Base-by-base conservation (phyloP, 345 rosid species). In the Murraya paniculata region DNA sequence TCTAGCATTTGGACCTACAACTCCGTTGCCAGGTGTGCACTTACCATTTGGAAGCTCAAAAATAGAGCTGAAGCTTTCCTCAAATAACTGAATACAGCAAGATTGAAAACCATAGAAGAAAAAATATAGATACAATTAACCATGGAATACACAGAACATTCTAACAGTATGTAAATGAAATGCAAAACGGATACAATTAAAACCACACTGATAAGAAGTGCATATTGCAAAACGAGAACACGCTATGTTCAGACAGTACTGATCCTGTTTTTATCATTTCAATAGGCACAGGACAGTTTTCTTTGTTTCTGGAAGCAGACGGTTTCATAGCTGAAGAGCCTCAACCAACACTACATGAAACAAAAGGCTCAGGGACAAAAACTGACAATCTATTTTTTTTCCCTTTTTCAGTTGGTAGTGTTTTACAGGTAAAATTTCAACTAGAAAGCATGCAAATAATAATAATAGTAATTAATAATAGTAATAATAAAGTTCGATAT, bases 21-120 rank as follows among this genome's bases (percentile, higher is more conserved):
- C 84, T 50, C 76, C 81, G n/a, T 79, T 77, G 36, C 81, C 91
- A 31, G 85, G 68, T 61, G 55, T 59, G 67, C 67, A 79, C 27
- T 68, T 76, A 38, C 77, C 81, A 36, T 82, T 65, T 18, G 79
- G 77, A 75, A 75, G 61, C 85, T 88, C 88, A 50, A 70, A 71
- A 75, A 72, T 28, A 27, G 90, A 48, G 72, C 78, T 88, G 79
- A 84, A 18, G 36, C 78, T 75, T 68, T 87, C 96, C 92, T 86
- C 78, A 39, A 86, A 79, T 31, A 45, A 64, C 71, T 24, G 21
- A 76, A 67, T 61, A 50, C 39, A 27, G 31, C 41, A 27, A 21
- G 55, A 39, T 70, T 66, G 64, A 48, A 74, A 65, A 72, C 11
- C 48, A 31, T 55, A 7, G 1, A 78, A 25, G 18, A 55, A 45